Base-by-base conservation (phyloP, 495 filamentous ascomycete genomes). In the Tuber umbilicatum region DNA sequence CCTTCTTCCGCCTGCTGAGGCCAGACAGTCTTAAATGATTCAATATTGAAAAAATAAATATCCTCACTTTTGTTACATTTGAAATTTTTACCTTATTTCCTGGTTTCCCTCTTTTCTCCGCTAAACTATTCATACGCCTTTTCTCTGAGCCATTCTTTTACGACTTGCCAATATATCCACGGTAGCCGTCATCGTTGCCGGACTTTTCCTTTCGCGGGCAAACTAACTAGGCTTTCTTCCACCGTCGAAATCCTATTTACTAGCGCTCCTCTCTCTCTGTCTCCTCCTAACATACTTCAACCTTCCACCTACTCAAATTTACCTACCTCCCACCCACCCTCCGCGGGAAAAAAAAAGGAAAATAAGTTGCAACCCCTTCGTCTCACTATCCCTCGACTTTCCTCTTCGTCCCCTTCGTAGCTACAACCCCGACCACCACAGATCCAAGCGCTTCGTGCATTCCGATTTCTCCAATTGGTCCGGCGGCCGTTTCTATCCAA, bases 231-330 rank as follows among this genome's bases (percentile, higher is more conserved):
- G 19, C 27, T 27, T 64, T 64, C 55, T 35, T 64, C 23, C 27
- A 27, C 55, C 27, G 55, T 64, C 35, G 55, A 64, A 64, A 31
- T 64, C 27, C 27, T 60, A 35, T 27, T 35, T 7, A 64, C 27
- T 35, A 64, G 55, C 27, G 27, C 27, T 64, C 55, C 70, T 76
- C 72, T 71, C 76, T 78, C 70, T 82, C 81, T 69, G 70, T 75
- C 72, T 79, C 77, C 78, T 81, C 79, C 75, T 64, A 35, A 35
- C 55, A 64, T 64, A 73, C 72, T 76, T 77, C 72, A 77, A 70
- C 77, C 74, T 73, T 79, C 75, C 75, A 70, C 72, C 70, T 47
- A n/a, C 69, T 35, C 19, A n/a, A 60, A 55, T 55, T 68, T 27
- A 37, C 68, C 50, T 14, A 9, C 71, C 37, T 23, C 38, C 68